phyloP scores from a whole-genome alignment of 1,284 basidiomycete species.

The Filobasidium uniguttulatum region DNA sequence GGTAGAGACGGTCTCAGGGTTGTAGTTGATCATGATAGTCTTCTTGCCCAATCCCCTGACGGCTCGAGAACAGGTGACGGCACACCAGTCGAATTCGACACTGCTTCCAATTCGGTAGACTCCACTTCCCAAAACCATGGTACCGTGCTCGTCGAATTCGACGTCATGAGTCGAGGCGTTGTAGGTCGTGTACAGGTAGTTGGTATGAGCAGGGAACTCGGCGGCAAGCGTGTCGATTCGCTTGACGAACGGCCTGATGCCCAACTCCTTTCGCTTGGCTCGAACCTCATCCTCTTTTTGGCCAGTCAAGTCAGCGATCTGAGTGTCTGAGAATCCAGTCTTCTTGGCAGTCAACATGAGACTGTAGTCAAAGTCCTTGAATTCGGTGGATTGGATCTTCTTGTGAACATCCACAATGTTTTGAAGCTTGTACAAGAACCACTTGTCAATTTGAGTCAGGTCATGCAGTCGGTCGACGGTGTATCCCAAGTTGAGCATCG shows the following conservation, averaged over 20 bases:
- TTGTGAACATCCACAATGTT: constrained; percentile 83
- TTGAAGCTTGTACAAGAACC: constrained; percentile 98
- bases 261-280: constrained; percentile 66
- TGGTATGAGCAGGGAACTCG: constrained; percentile 97
- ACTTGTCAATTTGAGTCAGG: constrained; percentile 96
- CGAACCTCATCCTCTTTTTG: constrained; percentile 63
- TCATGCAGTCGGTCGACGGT: constrained; percentile 80
- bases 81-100: constrained; percentile 99
- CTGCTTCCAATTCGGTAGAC: constrained; percentile 97
- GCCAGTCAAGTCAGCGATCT: constrained; percentile 66
- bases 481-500: constrained; percentile 89
- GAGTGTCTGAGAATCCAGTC: constrained; percentile 87
- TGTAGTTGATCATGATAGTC: constrained; percentile 99
- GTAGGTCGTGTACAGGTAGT: constrained; percentile 99
- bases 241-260: constrained; percentile 94
- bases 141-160: constrained; percentile 89
- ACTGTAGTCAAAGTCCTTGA: constrained; percentile 48
- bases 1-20: constrained; percentile 97
- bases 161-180: constrained; percentile 94
- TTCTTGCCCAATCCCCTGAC: constrained; percentile 81
- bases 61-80: constrained; percentile 88
- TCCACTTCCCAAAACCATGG: constrained; percentile 97
- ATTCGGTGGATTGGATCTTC: constrained; percentile 53
- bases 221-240: constrained; percentile 98
- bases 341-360: constrained; percentile 71